These are phyloP conservation scores for Septoria petroselini DNA, from an alignment of 2,329 filamentous ascomycete species.

Conservation along the genomic window DNA sequence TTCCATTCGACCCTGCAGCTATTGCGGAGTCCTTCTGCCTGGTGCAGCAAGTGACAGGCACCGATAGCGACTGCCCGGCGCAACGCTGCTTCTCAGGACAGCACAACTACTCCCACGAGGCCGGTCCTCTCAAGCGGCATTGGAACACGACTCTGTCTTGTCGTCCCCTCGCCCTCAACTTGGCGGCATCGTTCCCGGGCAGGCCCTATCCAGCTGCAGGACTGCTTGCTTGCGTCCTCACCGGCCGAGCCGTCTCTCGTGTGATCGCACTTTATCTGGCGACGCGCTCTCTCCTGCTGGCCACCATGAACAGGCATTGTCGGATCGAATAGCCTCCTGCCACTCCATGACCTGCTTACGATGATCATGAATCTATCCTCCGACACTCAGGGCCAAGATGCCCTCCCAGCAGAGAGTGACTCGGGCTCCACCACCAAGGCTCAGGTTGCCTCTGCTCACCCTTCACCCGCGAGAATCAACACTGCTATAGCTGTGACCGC, in stretches of 20 bases:
- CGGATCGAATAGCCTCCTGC: slow-evolving; percentile 24
- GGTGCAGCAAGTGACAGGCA: slow-evolving; percentile 19
- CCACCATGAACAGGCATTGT: slow-evolving; percentile 27
- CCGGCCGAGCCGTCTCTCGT: slow-evolving; percentile 17
- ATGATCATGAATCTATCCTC: slow-evolving; percentile 28
- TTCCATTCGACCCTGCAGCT: slow-evolving; percentile 18
- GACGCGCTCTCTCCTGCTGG: slow-evolving; percentile 12
- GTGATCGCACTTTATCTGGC: slow-evolving; percentile 15
- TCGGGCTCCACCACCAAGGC: slow-evolving; percentile 22
- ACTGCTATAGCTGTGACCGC: slow-evolving; percentile 19
- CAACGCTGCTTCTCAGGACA: slow-evolving; percentile 10
- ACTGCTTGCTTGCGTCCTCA: slow-evolving; percentile 8
- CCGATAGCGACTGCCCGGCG: slow-evolving; percentile 16
- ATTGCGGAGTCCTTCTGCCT: slow-evolving; percentile 22
- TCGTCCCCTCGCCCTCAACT: no score
- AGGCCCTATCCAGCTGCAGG: not conserved
- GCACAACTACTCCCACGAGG: slow-evolving; percentile 14
- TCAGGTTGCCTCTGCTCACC: slow-evolving; percentile 18
- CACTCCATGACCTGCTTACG: slow-evolving; percentile 21
- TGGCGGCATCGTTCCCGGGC: slow-evolving; percentile 6
- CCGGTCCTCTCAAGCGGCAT: slow-evolving; percentile 14
- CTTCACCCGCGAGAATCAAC: slow-evolving; percentile 18
- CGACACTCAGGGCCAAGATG: slow-evolving; percentile 25
- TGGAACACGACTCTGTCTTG: slow-evolving; percentile 9
- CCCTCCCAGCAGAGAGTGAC: slow-evolving; percentile 19